Evolutionary conservation across 371 early-diverging fungal genomes (phyloP).

Genomic region (Apophysomyces sp.): DNA sequence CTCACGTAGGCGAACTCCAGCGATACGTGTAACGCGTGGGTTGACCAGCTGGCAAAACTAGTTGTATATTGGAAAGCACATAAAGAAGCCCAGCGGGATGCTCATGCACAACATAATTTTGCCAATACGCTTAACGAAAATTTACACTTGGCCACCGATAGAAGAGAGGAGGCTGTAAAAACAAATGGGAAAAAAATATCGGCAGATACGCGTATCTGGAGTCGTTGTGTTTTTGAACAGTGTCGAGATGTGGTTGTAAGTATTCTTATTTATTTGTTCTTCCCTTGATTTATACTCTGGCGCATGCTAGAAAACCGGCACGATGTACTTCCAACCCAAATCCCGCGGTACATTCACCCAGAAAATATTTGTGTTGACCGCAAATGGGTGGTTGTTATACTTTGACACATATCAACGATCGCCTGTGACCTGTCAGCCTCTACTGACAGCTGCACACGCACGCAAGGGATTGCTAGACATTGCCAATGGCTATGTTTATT

Average conservation of each 20-base stretch:
- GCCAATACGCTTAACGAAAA: conserved; percentile 14
- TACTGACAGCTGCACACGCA: conserved; percentile 31
- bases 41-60: conserved; percentile 42
- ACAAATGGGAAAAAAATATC: conserved; percentile 1
- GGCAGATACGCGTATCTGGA: conserved; percentile 58
- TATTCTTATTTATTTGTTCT: neutral
- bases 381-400: conserved; percentile 47
- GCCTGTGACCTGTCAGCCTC: conserved; percentile 21
- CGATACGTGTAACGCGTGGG: conserved; percentile 55
- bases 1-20: conserved; percentile 35
- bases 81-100: conserved; percentile 42
- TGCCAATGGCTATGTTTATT: conserved; percentile 54
- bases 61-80: conserved; percentile 54
- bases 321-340: conserved; percentile 52
- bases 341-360: conserved; percentile 48
- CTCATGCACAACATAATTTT: conserved; percentile 25
- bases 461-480: conserved; percentile 45
- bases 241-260: conserved; percentile 43
- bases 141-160: neutral
- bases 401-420: conserved; percentile 47
- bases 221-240: conserved; percentile 46
- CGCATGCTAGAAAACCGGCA: conserved; percentile 50
- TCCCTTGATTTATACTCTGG: no score
- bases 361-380: conserved; percentile 50
- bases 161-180: neutral